Evolutionary conservation across 73 alveolate genomes (phyloP), one percentile per base, ranked within the genome.

Genomic region (Urostyla sp.): DNA sequence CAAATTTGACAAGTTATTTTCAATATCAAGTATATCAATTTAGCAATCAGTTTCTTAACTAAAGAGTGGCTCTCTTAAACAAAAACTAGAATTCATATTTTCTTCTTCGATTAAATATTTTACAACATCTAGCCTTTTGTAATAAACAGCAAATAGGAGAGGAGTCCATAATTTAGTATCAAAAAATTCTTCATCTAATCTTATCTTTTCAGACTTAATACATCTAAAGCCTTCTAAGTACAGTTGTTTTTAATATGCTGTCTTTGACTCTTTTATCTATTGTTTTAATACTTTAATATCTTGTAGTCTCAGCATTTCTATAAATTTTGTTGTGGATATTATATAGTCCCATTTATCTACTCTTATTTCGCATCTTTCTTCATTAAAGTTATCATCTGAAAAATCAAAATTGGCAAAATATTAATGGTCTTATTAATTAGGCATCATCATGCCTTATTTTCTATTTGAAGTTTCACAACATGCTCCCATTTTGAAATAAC

Each of bases 401-500:
- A 43, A 37, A 21, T 18, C 7, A 21, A 37, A 28, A 16, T 63
- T 60, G 21, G 20, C 24, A 24, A 63, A 63, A 37, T 63, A 43
- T 18, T 43, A 18, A 38, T 63, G 50, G n/a, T 27, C 37, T 11
- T 63, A 27, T 1, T 57, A 18, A 48, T 27, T 43, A 2, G 79
- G 79, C n/a, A 43, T 63, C 44, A 63, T 63, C 37, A 63, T 38
- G 1, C 61, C 27, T 5, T 6, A 4, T 32, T 63, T 13, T 7
- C 79, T 35, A 16, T 63, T 15, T 43, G 37, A 43, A 63, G 79
- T 63, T 34, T 63, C 79, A 63, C 79, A 63, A 34, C 79, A 63
- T 10, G 79, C 79, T n/a, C 79, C 79, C 79, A 63, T 63, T 40
- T 58, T 5, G 37, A 21, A 8, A 27, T 58, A 7, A 50, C 16